Percentiles rank a stretch among this genome's conserved stretches.
Evolutionary conservation across 352 stramenopile species (phyloP).

Genomic region (Globisporangium nodosum): DNA sequence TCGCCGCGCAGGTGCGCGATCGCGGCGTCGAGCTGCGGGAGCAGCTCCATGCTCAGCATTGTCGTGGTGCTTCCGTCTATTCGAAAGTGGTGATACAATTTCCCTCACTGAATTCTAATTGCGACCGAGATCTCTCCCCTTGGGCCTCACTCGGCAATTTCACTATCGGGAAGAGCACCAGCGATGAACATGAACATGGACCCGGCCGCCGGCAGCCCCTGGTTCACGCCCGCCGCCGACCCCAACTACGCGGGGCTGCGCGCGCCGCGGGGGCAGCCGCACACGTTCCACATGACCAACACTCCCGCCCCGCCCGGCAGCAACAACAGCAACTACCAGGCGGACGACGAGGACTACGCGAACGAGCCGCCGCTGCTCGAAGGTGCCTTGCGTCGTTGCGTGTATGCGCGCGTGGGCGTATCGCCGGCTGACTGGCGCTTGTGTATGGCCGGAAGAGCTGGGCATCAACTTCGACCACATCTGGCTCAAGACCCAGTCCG

Average conservation of each 20-base stretch:
- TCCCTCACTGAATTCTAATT: neutral
- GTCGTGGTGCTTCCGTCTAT: neutral
- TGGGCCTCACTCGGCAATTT: neutral
- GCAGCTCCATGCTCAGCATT: conserved; percentile 7
- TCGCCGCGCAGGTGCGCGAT: conserved; percentile 52
- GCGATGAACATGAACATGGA: conserved; percentile 81
- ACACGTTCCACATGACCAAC: conserved; percentile 2
- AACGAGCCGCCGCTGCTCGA: conserved; percentile 97
- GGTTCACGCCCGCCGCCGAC: conserved; percentile 53
- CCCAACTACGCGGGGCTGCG: conserved; percentile 35
- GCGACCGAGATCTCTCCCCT: no score
- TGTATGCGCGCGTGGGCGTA: neutral
- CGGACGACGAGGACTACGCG: conserved; percentile 91
- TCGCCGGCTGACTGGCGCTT: no score
- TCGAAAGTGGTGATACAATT: neutral
- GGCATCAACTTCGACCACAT: conserved; percentile 98
- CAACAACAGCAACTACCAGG: conserved; percentile 13
- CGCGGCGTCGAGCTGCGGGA: conserved; percentile 51
- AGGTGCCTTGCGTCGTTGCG: conserved; percentile 24
- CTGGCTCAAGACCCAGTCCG: conserved; percentile 93
- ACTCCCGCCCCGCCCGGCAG: conserved; percentile 6
- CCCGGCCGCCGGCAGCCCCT: conserved; percentile 52
- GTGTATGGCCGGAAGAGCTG: conserved; percentile 63
- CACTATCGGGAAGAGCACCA: neutral
- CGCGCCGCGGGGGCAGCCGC: neutral